These are phyloP conservation scores for Leccinum subfulvum DNA, from an alignment of 1,284 basidiomycete genomes.

Conservation along the genomic window DNA sequence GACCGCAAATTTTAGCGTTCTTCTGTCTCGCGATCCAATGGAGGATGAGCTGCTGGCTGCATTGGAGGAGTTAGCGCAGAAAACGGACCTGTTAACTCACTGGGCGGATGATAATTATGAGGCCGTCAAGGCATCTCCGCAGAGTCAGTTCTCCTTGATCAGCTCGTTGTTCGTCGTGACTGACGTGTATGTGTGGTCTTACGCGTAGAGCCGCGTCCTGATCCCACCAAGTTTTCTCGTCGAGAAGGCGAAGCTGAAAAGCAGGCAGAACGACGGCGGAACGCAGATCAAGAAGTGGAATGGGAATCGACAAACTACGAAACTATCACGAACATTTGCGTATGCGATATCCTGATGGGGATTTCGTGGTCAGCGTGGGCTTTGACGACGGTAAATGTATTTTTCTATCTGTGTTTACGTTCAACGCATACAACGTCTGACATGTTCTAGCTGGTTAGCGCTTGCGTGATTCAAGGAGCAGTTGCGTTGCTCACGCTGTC, in stretches of 20 bases:
- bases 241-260: slow-evolving; percentile 73
- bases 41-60: slow-evolving; percentile 77
- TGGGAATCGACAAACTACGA: slow-evolving; percentile 76
- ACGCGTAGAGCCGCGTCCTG: slow-evolving; percentile 64
- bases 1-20: slow-evolving; percentile 44
- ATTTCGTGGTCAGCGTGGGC: slow-evolving; percentile 68
- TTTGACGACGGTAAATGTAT: slow-evolving; percentile 68
- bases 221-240: slow-evolving; percentile 67
- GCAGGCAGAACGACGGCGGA: slow-evolving; percentile 60
- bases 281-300: slow-evolving; percentile 73
- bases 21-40: slow-evolving; percentile 59
- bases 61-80: slow-evolving; percentile 90
- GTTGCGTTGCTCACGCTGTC: slow-evolving; percentile 36
- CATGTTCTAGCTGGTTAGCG: slow-evolving; percentile 40
- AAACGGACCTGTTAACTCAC: slow-evolving; percentile 89
- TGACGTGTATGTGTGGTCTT: slow-evolving; percentile 4
- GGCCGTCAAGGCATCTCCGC: slow-evolving; percentile 71
- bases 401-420: not conserved
- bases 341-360: slow-evolving; percentile 73
- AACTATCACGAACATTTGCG: slow-evolving; percentile 72
- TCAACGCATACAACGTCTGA: slow-evolving; percentile 2
- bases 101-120: slow-evolving; percentile 94
- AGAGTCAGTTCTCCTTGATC: slow-evolving; percentile 53
- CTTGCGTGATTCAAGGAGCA: slow-evolving; percentile 75
- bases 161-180: slow-evolving; percentile 1